A percentile compares a stretch with the other conserved stretches of the same genome.
phyloP scores from a whole-genome alignment of 2,329 filamentous ascomycete species.

The Hypoxylon sp. region DNA sequence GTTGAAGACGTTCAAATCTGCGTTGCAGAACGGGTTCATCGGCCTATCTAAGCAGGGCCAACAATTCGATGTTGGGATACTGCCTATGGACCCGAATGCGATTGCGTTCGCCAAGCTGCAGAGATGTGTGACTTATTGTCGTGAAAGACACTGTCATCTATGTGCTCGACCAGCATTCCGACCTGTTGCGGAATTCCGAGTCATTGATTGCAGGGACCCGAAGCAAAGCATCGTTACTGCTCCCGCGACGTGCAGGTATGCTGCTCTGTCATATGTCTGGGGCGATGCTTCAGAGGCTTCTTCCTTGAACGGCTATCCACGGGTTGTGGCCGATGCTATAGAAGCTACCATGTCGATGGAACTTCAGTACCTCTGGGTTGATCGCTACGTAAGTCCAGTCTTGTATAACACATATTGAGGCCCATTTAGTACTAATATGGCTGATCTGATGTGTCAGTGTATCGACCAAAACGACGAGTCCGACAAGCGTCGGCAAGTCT shows the following conservation, averaged over 20 bases:
- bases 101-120: neutral
- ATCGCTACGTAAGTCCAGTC: neutral
- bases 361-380: neutral
- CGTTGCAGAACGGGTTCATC: neutral
- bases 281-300: neutral
- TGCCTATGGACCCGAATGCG: neutral
- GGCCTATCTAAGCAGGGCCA: neutral
- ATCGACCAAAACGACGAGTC: constrained; percentile 4
- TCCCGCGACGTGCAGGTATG: constrained; percentile 1
- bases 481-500: constrained; percentile 11
- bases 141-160: neutral
- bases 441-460: neutral
- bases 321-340: neutral
- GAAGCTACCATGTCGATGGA: neutral
- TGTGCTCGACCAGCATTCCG: neutral
- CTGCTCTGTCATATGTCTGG: constrained; percentile 6
- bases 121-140: neutral
- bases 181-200: neutral
- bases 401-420: neutral
- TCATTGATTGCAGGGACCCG: neutral
- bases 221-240: neutral
- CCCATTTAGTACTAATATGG: neutral
- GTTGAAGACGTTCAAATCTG: neutral
- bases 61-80: neutral
- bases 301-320: neutral